These are phyloP conservation scores for Lentithecium fluviatile DNA, from an alignment of 495 filamentous ascomycete species.

Conservation along the genomic window DNA sequence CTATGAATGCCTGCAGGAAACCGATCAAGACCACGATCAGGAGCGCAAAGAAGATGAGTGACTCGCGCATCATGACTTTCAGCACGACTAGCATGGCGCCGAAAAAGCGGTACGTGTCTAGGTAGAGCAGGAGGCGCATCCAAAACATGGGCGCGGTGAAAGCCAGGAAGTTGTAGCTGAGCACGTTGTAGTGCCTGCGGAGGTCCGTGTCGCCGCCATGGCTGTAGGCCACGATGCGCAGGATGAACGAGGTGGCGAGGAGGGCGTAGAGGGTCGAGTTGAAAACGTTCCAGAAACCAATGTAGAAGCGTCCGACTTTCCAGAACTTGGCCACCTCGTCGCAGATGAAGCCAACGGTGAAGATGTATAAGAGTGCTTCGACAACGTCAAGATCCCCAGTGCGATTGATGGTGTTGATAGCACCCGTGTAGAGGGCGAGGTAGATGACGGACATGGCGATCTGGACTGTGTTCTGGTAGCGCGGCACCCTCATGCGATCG, in stretches of 20 bases:
- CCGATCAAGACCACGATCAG: conserved; percentile 81
- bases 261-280: conserved; percentile 79
- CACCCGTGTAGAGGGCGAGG: conserved; percentile 78
- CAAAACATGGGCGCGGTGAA: conserved; percentile 97
- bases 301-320: conserved; percentile 84
- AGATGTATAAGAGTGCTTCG: conserved; percentile 81
- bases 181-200: conserved; percentile 67
- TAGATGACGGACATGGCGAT: conserved; percentile 81
- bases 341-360: conserved; percentile 89
- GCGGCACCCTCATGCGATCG: conserved; percentile 85
- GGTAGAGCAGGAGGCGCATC: conserved; percentile 86
- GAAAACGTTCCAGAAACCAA: conserved; percentile 95
- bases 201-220: conserved; percentile 53
- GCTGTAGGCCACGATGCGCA: conserved; percentile 72
- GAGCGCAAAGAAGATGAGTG: conserved; percentile 95
- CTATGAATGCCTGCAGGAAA: conserved; percentile 94
- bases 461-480: conserved; percentile 88
- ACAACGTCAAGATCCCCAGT: conserved; percentile 78
- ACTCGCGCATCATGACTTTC: conserved; percentile 99
- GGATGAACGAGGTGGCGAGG: conserved; percentile 70
- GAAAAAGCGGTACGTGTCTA: conserved; percentile 92
- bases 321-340: conserved; percentile 86
- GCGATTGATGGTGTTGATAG: conserved; percentile 88
- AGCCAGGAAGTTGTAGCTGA: conserved; percentile 89
- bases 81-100: conserved; percentile 96